Evolutionary conservation across 106 monocot genomes (phyloP).

Genomic region (Alisma plantagoaquatica): DNA sequence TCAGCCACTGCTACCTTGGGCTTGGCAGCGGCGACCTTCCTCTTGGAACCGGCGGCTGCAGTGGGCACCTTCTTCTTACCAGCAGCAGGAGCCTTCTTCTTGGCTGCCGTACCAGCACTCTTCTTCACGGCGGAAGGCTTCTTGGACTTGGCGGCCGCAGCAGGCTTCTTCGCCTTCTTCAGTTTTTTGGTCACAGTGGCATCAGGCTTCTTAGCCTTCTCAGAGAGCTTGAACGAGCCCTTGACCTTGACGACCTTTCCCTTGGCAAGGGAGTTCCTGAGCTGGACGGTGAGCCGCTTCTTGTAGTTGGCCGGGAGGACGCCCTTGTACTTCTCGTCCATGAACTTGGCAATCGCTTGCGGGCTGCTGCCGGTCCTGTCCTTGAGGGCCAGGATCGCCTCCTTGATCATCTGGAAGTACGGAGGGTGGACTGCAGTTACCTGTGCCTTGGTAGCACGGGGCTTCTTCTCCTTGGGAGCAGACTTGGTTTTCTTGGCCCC

Average conservation of each 20-base stretch:
- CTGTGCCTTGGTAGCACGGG: conserved; percentile 13
- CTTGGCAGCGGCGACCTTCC: too few relatives aligned
- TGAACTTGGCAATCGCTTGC: conserved; percentile 69
- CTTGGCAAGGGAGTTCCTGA: conserved; percentile 43
- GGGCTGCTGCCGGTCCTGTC: conserved; percentile 60
- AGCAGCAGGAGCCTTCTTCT: conserved; percentile 25
- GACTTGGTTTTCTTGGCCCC: conserved; percentile 11
- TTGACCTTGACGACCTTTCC: conserved; percentile 67
- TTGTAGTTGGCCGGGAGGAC: conserved; percentile 43
- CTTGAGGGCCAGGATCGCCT: conserved; percentile 44
- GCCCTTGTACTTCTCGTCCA: conserved; percentile 62
- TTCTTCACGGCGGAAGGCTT: conserved; percentile 22
- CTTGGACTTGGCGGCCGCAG: conserved; percentile 17
- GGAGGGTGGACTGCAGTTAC: conserved; percentile 33
- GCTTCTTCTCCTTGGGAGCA: conserved; percentile 37
- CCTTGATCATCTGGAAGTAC: conserved; percentile 75
- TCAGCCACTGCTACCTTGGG: too few relatives aligned
- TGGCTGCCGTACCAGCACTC: conserved; percentile 35
- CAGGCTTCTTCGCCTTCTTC: conserved; percentile 14
- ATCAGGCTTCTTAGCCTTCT: conserved; percentile 22
- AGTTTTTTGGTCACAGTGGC: conserved; percentile 7
- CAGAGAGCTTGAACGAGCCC: conserved; percentile 67
- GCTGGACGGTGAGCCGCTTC: conserved; percentile 47
- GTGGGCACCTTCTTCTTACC: too few relatives aligned
- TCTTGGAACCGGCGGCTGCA: too few relatives aligned